These are phyloP conservation scores for Piromyces sp. DNA, from an alignment of 192 early-diverging fungal genomes.

Conservation along the genomic window DNA sequence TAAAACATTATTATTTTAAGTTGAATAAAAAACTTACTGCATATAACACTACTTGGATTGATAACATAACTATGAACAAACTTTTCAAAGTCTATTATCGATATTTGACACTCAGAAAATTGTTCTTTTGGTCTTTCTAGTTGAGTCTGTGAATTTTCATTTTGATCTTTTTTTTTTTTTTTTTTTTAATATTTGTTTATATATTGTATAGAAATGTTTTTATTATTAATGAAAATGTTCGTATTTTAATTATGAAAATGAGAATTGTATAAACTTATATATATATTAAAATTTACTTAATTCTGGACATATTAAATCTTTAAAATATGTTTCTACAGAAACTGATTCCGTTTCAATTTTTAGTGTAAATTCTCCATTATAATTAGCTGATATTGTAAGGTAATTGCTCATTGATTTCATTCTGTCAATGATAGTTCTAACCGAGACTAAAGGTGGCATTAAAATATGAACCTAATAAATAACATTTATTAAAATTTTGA, in stretches of 20 bases:
- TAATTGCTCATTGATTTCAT: not conserved
- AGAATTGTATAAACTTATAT: too few relatives aligned
- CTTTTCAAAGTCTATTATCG: not conserved
- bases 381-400: not conserved
- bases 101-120: not conserved
- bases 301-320: not conserved
- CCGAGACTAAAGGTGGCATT: not conserved
- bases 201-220: too few relatives aligned
- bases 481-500: too few relatives aligned
- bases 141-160: not conserved
- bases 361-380: not conserved
- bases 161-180: not conserved
- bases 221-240: too few relatives aligned
- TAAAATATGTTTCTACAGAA: not conserved
- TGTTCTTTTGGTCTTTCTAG: not conserved
- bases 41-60: not conserved
- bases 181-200: too few relatives aligned
- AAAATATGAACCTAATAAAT: not conserved
- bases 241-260: too few relatives aligned
- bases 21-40: too few relatives aligned
- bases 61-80: not conserved
- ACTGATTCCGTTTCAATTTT: not conserved
- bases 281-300: not conserved
- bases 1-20: too few relatives aligned
- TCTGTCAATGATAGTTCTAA: not conserved